Percentiles rank a stretch among this genome's conserved stretches.
Conservation (phyloP, 2,329 filamentous ascomycete genomes). For the Fusarium secorum region DNA sequence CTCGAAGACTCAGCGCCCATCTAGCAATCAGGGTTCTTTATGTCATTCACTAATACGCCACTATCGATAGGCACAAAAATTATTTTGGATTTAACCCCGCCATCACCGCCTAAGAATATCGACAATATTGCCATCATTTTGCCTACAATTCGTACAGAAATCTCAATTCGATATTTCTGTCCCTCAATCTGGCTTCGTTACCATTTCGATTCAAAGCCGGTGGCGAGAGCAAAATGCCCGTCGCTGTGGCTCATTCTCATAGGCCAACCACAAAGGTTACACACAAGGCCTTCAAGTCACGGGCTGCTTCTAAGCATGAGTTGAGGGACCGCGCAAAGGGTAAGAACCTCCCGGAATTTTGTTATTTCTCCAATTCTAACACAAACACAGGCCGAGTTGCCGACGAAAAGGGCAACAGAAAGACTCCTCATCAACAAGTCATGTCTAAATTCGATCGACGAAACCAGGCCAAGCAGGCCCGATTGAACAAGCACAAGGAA, state of each 20-base stretch:
- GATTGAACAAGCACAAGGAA: conserved; percentile 82
- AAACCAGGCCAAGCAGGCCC: conserved; percentile 93
- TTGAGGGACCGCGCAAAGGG: conserved; percentile 87
- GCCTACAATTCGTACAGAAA: conserved; percentile 13
- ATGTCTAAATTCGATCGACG: conserved; percentile 97
- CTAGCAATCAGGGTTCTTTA: background rate
- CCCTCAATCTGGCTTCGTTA: conserved; percentile 69
- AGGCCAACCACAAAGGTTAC: conserved; percentile 87
- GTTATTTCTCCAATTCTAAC: background rate
- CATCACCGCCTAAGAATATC: conserved; percentile 43
- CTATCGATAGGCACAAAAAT: conserved; percentile 52
- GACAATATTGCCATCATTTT: conserved; percentile 41
- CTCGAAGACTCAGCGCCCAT: background rate
- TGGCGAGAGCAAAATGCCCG: conserved; percentile 76
- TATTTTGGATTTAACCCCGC: conserved; percentile 50
- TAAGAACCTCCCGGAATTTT: conserved; percentile 47
- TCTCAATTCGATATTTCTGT: conserved; percentile 3
- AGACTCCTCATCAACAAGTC: conserved; percentile 93
- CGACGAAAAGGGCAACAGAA: conserved; percentile 76
- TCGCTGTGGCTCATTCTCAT: conserved; percentile 80
- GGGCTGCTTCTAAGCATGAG: conserved; percentile 86
- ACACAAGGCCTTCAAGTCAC: conserved; percentile 92
- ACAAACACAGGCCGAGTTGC: conserved; percentile 73
- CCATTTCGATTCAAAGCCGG: conserved; percentile 91
- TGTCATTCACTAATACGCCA: conserved; percentile 1